These are phyloP conservation scores for Macrophomina phaseolina DNA, from an alignment of 2,329 filamentous ascomycete species.

Conservation along the genomic window DNA sequence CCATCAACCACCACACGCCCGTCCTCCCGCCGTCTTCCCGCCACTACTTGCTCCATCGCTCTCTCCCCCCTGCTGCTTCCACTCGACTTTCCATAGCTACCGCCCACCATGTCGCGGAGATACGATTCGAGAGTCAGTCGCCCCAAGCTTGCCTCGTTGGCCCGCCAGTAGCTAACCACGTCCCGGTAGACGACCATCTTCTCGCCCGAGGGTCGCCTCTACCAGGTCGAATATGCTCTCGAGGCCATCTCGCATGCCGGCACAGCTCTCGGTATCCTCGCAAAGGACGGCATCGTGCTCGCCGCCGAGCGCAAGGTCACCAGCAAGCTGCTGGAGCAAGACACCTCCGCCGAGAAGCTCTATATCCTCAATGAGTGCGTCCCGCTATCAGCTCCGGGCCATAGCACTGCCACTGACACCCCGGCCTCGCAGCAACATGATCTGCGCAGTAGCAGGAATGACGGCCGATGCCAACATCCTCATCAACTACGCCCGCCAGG, in stretches of 20 bases:
- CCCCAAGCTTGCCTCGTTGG: constrained; percentile 75
- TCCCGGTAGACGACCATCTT: constrained; percentile 90
- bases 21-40: constrained; percentile 28
- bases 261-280: constrained; percentile 93
- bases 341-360: constrained; percentile 99
- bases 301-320: constrained; percentile 99
- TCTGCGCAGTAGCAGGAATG: constrained; percentile 98
- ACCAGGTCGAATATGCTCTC: constrained; percentile 98
- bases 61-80: neutral
- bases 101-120: constrained; percentile 82
- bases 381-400: neutral
- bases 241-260: constrained; percentile 99
- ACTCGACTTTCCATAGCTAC: constrained; percentile 22
- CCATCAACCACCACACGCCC: constrained; percentile 33
- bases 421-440: constrained; percentile 82
- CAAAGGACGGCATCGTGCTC: constrained; percentile 97
- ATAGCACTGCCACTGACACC: neutral
- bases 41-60: constrained; percentile 31
- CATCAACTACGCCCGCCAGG: constrained; percentile 98
- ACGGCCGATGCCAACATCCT: constrained; percentile 99
- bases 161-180: constrained; percentile 78
- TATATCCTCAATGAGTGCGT: constrained; percentile 97
- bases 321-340: constrained; percentile 98
- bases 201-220: constrained; percentile 96
- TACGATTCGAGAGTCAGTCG: constrained; percentile 90